Conservation (phyloP, 2,329 filamentous ascomycete genomes). For the Pestalotiopsis sp. region DNA sequence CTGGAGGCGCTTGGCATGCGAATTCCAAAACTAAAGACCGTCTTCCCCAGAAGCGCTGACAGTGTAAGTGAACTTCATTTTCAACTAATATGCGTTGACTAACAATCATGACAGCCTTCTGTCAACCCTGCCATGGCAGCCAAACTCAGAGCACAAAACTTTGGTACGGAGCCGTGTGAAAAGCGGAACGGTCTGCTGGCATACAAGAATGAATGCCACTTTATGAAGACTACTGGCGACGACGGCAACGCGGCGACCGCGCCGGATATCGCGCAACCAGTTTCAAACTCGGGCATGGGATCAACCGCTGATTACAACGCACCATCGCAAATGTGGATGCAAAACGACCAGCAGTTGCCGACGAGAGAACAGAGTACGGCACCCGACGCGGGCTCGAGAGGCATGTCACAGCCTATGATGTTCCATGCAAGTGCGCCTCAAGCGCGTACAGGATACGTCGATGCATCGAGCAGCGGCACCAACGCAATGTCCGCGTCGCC, state of each 20-base stretch:
- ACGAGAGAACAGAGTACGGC: conserved; percentile 24
- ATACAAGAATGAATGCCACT: conserved; percentile 48
- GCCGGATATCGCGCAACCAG: conserved; percentile 42
- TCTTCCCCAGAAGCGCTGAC: conserved; percentile 56
- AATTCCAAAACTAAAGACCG: conserved; percentile 58
- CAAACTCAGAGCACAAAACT: conserved; percentile 11
- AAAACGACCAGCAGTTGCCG: conserved; percentile 41
- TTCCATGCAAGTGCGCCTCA: conserved; percentile 10
- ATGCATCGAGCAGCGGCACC: conserved; percentile 43
- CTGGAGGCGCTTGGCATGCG: conserved; percentile 72
- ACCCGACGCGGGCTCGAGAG: conserved; percentile 16
- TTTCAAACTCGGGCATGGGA: conserved; percentile 14
- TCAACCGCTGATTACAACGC: conserved; percentile 8
- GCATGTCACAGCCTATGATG: conserved; percentile 18
- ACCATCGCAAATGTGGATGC: conserved; percentile 35
- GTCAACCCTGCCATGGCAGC: conserved; percentile 16
- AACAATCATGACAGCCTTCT: conserved; percentile 9
- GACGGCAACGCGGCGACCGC: conserved; percentile 41
- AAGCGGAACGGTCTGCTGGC: conserved; percentile 39
- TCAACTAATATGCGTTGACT: neutral
- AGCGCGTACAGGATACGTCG: conserved; percentile 38
- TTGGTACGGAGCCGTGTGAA: conserved; percentile 13
- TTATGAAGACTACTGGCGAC: conserved; percentile 41
- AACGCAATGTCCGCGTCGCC: conserved; percentile 53
- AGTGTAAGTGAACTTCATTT: conserved; percentile 44